Base-by-base conservation (phyloP, 2,329 filamentous ascomycete species). In the Tolypocladium inflatum region DNA sequence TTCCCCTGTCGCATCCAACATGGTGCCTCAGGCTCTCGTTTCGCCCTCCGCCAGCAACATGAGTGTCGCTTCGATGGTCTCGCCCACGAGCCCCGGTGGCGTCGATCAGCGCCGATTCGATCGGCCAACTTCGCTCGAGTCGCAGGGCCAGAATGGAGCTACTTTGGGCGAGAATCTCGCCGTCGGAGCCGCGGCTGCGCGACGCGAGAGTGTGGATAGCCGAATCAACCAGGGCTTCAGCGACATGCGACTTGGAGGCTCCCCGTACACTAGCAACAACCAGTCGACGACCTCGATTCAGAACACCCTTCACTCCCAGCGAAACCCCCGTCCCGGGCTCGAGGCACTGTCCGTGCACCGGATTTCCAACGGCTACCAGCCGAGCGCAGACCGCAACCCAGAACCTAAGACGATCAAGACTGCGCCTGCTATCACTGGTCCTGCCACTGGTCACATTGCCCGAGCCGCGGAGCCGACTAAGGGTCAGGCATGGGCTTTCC, bases 401-500 rank as follows among this genome's bases (percentile, higher is more conserved):
- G 80, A 85, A 30, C 68, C 74, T 13, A 84, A 80, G 68, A 77
- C 78, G 10, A 76, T 82, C 56, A 81, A 86, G 63, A 86, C 85
- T 2, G 89, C 89, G 3, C 89, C 89, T 6, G 84, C 88, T 10
- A 93, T 93, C 65, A 90, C 87, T 33, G 88, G 88, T 63, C 88
- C 77, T 62, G 87, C 78, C 63, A 85, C 76, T 56, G 82, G 79
- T 73, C 83, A 76, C 67, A 89, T 80, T 75, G 87, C 83, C 67
- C 86, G 77, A 64, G 89, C 89, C 43, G 86, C 88, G 37, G 87
- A 90, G 69, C 89, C 89, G 6, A 92, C 88, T 13, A 91, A 91
- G 71, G 89, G 89, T 68, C 89, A 88, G 69, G 87, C 89, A 5
- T 93, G 89, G 89, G 89, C 89, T 63, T 92, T 92, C 64, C 89